Percentiles rank a stretch among this genome's conserved stretches.
Conservation (phyloP, 179 eudicot species). For the Heliamphora pulchella region DNA sequence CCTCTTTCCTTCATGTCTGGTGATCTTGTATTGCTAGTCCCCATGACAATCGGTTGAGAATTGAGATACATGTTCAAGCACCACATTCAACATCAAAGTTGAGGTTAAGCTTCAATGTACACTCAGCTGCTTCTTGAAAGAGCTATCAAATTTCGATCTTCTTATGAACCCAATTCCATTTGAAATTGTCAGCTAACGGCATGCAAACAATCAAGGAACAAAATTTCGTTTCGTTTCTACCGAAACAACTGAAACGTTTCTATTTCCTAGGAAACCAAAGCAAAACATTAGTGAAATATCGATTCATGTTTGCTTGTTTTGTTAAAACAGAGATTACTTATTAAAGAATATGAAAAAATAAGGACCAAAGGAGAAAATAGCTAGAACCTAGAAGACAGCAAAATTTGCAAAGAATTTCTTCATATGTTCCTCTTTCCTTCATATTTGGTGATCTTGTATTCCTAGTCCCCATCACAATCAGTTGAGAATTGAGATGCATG, state of each 20-base stretch:
- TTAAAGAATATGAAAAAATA: too few relatives aligned
- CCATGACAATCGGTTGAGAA: neutral
- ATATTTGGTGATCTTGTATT: neutral
- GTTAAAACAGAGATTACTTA: too few relatives aligned
- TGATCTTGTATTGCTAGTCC: neutral
- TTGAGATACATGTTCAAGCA: neutral
- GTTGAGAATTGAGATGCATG: neutral
- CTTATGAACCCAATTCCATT: neutral
- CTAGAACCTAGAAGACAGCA: too few relatives aligned
- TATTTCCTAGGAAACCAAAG: too few relatives aligned
- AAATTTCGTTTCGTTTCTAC: too few relatives aligned
- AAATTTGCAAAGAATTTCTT: neutral
- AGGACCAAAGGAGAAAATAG: too few relatives aligned
- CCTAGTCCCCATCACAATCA: neutral
- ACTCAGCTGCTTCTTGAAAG: neutral
- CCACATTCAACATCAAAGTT: neutral
- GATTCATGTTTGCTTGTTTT: too few relatives aligned
- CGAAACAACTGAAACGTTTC: too few relatives aligned
- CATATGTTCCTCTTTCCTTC: neutral
- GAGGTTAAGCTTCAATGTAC: neutral
- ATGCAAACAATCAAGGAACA: neutral
- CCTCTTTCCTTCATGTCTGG: neutral
- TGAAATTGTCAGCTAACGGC: neutral
- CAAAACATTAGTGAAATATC: too few relatives aligned
- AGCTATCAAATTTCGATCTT: neutral